Base-by-base conservation (phyloP, 179 eudicot species). In the Corrigiola litoralis region DNA sequence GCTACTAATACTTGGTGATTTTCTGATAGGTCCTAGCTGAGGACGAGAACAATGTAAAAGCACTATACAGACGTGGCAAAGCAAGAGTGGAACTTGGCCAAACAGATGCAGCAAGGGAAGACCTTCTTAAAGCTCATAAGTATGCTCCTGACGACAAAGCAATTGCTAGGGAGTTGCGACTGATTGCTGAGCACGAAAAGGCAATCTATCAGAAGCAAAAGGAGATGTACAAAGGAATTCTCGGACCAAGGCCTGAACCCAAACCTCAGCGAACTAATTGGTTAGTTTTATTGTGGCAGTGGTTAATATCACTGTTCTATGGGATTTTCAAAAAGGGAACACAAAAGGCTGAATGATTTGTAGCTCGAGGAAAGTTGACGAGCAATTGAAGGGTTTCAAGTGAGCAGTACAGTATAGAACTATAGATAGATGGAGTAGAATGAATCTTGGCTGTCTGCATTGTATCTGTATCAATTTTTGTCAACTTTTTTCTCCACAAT, bases 51-150 rank as follows among this genome's bases (percentile, higher is more conserved):
- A 94, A 90, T 63, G 89, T 75, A 6, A 94, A 94, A 80, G 99
- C 99, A 11, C 76, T 94, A 42, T 90, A 87, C 60, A 79, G 97
- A 68, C 80, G 99, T 61, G 96, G 99, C 59, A 94, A 94, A 72
- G 97, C 99, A 28, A 83, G 78, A 71, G 84, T 94, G 12, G 91
- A 87, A 77, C 97, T 94, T 3, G 99, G 97, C 41, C 99, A 94
- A 82, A 90, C 89, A 53, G 97, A 94, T 38, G 88, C 90, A 45
- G 99, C 97, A 40, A 81, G 83, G 45, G 90, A 86, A 59, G 99
- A 94, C 80, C 85, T 94, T 66, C 80, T 79, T 2, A 94, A 90
- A 79, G 95, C 97, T 17, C 85, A 80, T 17, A 94, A 94, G 71
- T 77, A 66, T 71, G 88, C 95, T 32, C 97, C 97, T 9, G 78